phyloP scores from a whole-genome alignment of 176 grass and related monocot species.

The Musa itinerans region DNA sequence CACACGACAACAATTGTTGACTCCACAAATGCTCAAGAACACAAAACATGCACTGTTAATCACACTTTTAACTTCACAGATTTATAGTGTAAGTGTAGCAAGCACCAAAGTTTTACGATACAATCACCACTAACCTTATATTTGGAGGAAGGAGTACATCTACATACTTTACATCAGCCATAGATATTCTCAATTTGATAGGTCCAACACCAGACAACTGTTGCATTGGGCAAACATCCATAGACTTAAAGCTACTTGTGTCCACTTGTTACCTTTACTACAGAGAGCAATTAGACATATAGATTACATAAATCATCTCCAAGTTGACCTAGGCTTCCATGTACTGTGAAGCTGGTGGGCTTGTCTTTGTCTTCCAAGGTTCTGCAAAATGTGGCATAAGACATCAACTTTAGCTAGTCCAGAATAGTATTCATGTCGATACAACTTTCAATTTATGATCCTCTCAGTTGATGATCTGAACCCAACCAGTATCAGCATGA shows the following conservation, averaged over 20 bases:
- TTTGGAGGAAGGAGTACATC: background rate
- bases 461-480: background rate
- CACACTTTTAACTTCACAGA: too few species aligned
- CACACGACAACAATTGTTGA: too few species aligned
- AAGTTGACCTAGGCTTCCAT: slow-evolving; percentile 51
- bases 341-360: slow-evolving; percentile 57
- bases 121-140: background rate
- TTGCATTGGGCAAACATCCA: background rate
- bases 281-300: too few species aligned
- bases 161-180: background rate
- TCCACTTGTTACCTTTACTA: too few species aligned
- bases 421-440: background rate
- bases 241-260: background rate
- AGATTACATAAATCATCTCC: background rate
- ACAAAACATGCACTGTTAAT: too few species aligned
- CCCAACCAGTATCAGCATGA: background rate
- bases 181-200: background rate
- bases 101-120: background rate
- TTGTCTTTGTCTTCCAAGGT: slow-evolving; percentile 46
- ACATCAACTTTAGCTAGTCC: background rate
- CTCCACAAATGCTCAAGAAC: too few species aligned
- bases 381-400: slow-evolving; percentile 32
- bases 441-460: background rate
- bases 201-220: background rate
- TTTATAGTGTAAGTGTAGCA: background rate